Conservation (phyloP, 495 filamentous ascomycete genomes). For the Clohesyomyces aquaticus region DNA sequence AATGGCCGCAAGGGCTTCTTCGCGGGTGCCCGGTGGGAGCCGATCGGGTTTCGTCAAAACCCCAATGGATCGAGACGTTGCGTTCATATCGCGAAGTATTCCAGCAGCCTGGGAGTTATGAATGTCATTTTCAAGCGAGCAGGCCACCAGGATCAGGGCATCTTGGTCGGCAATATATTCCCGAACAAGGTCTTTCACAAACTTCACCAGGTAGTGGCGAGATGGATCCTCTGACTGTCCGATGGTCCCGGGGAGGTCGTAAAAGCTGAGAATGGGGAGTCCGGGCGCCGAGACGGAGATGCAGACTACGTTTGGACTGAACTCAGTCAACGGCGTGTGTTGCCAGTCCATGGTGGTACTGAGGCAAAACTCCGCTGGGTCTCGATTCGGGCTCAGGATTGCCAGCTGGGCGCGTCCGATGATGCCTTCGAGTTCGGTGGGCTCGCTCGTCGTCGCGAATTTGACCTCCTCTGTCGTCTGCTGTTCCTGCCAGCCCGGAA, state of each 20-base stretch:
- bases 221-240: constrained; percentile 61
- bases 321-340: constrained; percentile 61
- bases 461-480: constrained; percentile 46
- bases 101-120: background rate
- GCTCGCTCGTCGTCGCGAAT: constrained; percentile 51
- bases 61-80: constrained; percentile 46
- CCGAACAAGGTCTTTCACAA: constrained; percentile 69
- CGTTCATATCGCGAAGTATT: background rate
- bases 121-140: constrained; percentile 68
- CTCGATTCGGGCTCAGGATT: constrained; percentile 61
- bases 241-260: constrained; percentile 81
- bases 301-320: constrained; percentile 76
- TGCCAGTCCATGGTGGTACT: background rate
- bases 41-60: constrained; percentile 83
- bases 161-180: constrained; percentile 66
- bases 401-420: constrained; percentile 74
- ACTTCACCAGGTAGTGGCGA: constrained; percentile 65
- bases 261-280: constrained; percentile 74
- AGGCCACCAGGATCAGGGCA: constrained; percentile 73
- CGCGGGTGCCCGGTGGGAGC: constrained; percentile 53
- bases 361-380: constrained; percentile 54
- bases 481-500: constrained; percentile 50
- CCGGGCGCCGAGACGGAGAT: constrained; percentile 71
- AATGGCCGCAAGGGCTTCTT: constrained; percentile 61
- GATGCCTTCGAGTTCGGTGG: constrained; percentile 59